Evolutionary conservation across 2,329 filamentous ascomycete species (phyloP).

Genomic region (Cyphellophora europaea): DNA sequence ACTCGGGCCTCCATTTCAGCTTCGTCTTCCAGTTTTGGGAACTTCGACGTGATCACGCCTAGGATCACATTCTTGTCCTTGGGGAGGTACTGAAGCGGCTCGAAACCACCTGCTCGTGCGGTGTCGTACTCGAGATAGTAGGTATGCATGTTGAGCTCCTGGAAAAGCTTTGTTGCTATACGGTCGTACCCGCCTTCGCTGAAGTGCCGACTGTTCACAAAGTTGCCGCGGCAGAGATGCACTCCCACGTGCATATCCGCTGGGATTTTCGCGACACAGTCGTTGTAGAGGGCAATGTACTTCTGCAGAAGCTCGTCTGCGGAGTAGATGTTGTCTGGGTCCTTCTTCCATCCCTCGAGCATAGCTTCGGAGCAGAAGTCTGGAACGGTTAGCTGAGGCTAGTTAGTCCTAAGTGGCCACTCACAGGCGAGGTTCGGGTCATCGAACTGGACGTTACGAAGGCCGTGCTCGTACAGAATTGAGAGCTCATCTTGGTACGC

Average conservation of each 20-base stretch:
- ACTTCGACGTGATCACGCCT: constrained; percentile 50
- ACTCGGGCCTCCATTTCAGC: constrained; percentile 48
- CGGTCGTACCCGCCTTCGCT: constrained; percentile 54
- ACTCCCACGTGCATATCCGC: constrained; percentile 62
- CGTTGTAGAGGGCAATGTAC: constrained; percentile 64
- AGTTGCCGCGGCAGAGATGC: constrained; percentile 56
- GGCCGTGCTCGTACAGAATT: constrained; percentile 45
- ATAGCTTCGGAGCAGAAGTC: constrained; percentile 61
- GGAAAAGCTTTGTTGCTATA: constrained; percentile 53
- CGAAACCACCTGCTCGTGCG: constrained; percentile 49
- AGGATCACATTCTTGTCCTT: constrained; percentile 50
- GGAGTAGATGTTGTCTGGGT: constrained; percentile 53
- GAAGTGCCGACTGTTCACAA: constrained; percentile 51
- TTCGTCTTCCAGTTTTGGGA: constrained; percentile 48
- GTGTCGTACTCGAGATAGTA: constrained; percentile 59
- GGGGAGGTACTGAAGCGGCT: constrained; percentile 48
- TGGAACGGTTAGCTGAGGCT: constrained; percentile 18
- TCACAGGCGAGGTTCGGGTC: constrained; percentile 52
- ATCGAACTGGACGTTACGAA: constrained; percentile 52
- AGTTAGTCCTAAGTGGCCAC: constrained; percentile 25
- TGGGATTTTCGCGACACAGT: constrained; percentile 50
- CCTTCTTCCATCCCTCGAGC: constrained; percentile 54
- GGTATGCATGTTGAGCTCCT: constrained; percentile 48
- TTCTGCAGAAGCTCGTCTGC: constrained; percentile 59
- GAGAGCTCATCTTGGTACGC: constrained; percentile 49